Base-by-base conservation (phyloP, 2,329 filamentous ascomycete genomes). In the Cladosporium sphaerospermum region DNA sequence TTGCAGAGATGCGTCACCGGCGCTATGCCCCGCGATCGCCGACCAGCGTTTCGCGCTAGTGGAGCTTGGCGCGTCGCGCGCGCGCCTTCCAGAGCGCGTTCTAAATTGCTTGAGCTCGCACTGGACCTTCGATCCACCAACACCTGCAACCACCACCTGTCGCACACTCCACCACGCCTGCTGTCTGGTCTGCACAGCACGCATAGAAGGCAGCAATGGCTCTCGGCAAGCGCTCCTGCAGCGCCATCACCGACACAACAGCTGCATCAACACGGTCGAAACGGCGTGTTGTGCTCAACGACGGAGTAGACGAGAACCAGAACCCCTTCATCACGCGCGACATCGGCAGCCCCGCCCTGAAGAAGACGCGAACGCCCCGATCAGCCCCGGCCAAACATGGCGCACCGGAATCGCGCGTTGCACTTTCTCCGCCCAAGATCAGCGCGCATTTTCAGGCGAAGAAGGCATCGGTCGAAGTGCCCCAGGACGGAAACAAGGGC, bases 261-360 rank as follows among this genome's bases (percentile, higher is more conserved):
- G 54, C 57, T 18, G 54, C 55, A 32, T 47, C 56, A n/a, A 73
- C 72, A 37, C 68, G 71, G 46, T 59, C 72, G 58, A 75, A 75
- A 59, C 66, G 71, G 55, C 66, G 68, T 67, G 65, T 73, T 43
- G 72, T 69, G 59, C 72, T 71, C 64, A 74, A 71, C 5, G 69
- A 72, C 28, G 75, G 80, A 62, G 83, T 85, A 60, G 81, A 87
- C 60, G 86, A 90, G 69, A 87, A 89, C 59, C 74, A 79, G 57
- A 83, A 86, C 53, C 81, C 80, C 2, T 77, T 81, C 54, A 59
- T 74, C 47, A 71, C 67, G 6, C 69, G 47, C 51, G 51, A 43
- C 37, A 51, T 47, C 45, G 58, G 44, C 56, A 66, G 67, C 51
- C 71, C 75, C 59, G 65, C 69, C 5, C 55, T 56, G 42, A 67